These are phyloP conservation scores for Euphorbia celastroides DNA, from an alignment of 441 rosid genomes.

Conservation along the genomic window DNA sequence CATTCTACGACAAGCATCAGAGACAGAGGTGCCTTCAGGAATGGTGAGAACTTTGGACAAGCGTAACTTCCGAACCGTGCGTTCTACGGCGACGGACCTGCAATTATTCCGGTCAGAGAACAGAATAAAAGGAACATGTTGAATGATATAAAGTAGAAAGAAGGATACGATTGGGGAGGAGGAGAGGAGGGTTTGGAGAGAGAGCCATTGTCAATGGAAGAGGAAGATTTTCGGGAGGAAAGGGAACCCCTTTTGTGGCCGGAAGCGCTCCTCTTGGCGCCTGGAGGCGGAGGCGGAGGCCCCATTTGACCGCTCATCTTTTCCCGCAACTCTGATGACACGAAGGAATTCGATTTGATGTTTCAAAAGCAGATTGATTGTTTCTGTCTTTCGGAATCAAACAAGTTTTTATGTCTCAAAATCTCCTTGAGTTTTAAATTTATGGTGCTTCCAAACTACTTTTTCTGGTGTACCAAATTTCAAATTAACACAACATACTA, in stretches of 20 bases:
- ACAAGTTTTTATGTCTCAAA: no score
- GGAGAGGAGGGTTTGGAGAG: slow-evolving; percentile 12
- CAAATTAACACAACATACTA: no score
- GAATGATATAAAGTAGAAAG: not conserved
- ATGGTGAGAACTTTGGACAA: slow-evolving; percentile 89
- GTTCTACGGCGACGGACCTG: slow-evolving; percentile 47
- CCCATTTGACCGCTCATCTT: slow-evolving; percentile 14
- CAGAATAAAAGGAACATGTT: not conserved
- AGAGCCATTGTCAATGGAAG: slow-evolving; percentile 5
- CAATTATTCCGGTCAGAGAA: not conserved
- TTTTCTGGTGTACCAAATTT: no score
- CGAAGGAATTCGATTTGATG: not conserved
- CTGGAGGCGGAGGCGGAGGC: slow-evolving; percentile 13
- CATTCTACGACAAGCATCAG: slow-evolving; percentile 87
- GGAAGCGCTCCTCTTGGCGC: slow-evolving; percentile 9
- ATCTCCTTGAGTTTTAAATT: no score
- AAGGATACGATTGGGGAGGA: slow-evolving; percentile 10
- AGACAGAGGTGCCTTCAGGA: slow-evolving; percentile 84
- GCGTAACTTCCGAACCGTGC: slow-evolving; percentile 85
- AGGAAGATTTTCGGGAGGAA: slow-evolving; percentile 11
- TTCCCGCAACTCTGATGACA: not conserved
- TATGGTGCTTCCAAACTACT: no score
- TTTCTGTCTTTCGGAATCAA: not conserved
- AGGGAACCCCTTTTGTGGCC: slow-evolving; percentile 10
- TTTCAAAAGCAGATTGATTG: not conserved